Conservation (phyloP, 176 grass and related monocot species). For the Musa beccarii region DNA sequence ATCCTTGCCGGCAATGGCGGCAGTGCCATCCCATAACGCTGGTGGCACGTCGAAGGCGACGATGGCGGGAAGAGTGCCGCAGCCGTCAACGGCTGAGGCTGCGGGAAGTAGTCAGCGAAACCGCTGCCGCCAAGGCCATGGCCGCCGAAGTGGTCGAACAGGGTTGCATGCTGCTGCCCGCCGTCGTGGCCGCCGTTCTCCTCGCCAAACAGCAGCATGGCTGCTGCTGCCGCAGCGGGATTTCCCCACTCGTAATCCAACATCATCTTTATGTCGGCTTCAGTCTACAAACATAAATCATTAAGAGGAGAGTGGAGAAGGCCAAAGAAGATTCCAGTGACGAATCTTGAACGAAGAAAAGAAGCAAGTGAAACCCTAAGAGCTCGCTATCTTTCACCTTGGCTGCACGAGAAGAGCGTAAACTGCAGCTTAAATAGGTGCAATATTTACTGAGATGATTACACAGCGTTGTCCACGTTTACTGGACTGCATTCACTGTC, state of each 20-base stretch:
- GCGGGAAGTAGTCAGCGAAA: not conserved
- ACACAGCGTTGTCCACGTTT: too few relatives aligned
- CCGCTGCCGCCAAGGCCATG: not conserved
- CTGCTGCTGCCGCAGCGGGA: conserved; percentile 8
- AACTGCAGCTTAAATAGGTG: too few relatives aligned
- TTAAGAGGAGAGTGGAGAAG: too few relatives aligned
- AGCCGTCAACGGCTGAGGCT: not conserved
- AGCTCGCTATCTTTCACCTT: too few relatives aligned
- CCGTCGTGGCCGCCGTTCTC: not conserved
- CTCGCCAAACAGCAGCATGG: conserved; percentile 10
- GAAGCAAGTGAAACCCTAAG: too few relatives aligned
- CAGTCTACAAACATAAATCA: too few relatives aligned
- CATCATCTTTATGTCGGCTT: not conserved
- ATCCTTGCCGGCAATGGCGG: conserved; percentile 2
- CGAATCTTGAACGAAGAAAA: too few relatives aligned
- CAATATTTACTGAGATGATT: too few relatives aligned
- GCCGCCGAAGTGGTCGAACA: conserved; percentile 5
- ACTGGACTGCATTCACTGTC: too few relatives aligned
- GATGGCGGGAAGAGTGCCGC: not conserved
- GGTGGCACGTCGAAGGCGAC: not conserved
- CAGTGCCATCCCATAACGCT: not conserved
- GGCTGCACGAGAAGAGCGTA: not conserved
- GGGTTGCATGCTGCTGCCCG: not conserved
- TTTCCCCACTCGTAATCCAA: conserved; percentile 14
- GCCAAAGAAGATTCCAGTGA: too few relatives aligned